Evolutionary conservation across 208 protist genomes (phyloP), one percentile per base, ranked within the genome.

Genomic region (Trypanosoma scelopori): DNA sequence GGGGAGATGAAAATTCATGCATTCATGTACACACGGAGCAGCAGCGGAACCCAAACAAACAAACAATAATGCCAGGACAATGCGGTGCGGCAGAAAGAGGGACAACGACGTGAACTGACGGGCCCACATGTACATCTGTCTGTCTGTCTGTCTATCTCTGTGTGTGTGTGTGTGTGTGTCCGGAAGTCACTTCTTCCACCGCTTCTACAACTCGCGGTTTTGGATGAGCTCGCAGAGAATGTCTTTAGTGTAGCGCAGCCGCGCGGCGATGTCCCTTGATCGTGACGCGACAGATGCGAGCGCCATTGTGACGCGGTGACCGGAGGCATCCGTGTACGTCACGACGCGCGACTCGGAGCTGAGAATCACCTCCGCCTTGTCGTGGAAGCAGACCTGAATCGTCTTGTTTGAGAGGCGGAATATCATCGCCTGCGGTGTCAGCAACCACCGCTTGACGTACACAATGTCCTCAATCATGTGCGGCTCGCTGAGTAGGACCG

Each of bases 381-480:
- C 97, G 23, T 90, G 65, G 71, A 98, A 99, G 63, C 84, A 91
- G 23, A 98, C 94, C 85, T 99, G 98, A 50, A 99, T 81, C 18
- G 84, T 91, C 60, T 89, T 96, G 70, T 99, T 97, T 45, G 82
- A 98, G 16, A 99, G 82, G 41, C 97, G 90, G 61, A 99, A 98
- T 22, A 98, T 85, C 28, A 98, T 92, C 48, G 95, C 97, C 35
- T 94, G 81, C 35, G 78, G 76, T n/a, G 95, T 97, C 32, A 85
- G 77, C 46, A 98, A 65, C 96, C 97, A 99, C 22, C 96, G 92
- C 72, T 97, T 97, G 43, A 99, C 97, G 68, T 97, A 97, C 16
- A 97, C 82, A 66, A 92, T 85, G 71, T 95, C 79, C 35, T 57
- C 62, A 56, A 76, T 78, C 49, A 82, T 78, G 70, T 89, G 69